Percentiles rank a stretch among this genome's conserved stretches.
These are phyloP conservation scores for Clavariopsis aquatica DNA, from an alignment of 495 filamentous ascomycete species.

Conservation along the genomic window DNA sequence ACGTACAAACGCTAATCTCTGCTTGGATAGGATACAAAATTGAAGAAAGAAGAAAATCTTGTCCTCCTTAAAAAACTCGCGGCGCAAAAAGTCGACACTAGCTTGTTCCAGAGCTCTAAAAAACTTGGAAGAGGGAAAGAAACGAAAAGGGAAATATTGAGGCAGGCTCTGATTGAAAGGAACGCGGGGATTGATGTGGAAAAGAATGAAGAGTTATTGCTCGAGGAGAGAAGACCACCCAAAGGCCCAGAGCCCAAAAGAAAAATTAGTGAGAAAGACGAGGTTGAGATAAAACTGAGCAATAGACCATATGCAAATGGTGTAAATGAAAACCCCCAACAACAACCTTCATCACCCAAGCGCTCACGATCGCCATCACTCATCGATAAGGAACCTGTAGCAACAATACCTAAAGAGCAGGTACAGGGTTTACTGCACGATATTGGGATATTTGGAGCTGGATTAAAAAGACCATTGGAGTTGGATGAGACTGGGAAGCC, in stretches of 20 bases:
- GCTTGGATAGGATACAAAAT: conserved; percentile 88
- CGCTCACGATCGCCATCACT: conserved; percentile 8
- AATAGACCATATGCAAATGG: background rate
- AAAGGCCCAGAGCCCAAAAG: conserved; percentile 37
- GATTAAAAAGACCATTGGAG: conserved; percentile 84
- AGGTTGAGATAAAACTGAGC: background rate
- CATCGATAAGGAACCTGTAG: conserved; percentile 8
- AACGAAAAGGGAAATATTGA: conserved; percentile 66
- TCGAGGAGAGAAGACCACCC: conserved; percentile 41
- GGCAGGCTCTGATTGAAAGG: conserved; percentile 59
- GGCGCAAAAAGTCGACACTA: conserved; percentile 76
- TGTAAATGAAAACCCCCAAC: background rate
- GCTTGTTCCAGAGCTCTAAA: conserved; percentile 70
- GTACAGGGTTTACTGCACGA: background rate
- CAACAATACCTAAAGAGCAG: conserved; percentile 35
- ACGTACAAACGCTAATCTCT: no score
- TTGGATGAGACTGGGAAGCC: conserved; percentile 74
- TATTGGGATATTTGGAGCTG: conserved; percentile 62
- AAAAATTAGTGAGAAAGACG: conserved; percentile 42
- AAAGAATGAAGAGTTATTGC: conserved; percentile 50
- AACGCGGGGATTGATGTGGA: conserved; percentile 59
- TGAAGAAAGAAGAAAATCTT: conserved; percentile 90
- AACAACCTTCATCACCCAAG: conserved; percentile 6
- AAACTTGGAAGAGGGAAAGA: conserved; percentile 67
- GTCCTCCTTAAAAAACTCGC: conserved; percentile 81